Evolutionary conservation across 805 yeast genomes (phyloP).

Genomic region (Ogataea paraovalis): DNA sequence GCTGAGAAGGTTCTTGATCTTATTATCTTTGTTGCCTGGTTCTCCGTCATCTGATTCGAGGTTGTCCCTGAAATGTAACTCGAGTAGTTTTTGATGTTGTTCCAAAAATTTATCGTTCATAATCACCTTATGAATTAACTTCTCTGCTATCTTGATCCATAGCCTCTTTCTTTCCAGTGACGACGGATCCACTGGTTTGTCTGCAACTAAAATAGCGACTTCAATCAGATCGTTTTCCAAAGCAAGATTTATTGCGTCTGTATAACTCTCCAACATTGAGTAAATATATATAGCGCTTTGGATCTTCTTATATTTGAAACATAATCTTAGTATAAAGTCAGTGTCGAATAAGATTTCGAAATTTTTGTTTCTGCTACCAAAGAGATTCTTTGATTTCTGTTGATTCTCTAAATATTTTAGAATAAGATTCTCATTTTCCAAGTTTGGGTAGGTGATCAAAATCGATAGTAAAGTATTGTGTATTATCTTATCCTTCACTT

Average conservation of each 20-base stretch:
- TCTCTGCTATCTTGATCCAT: slow-evolving; percentile 65
- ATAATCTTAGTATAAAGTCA: slow-evolving; percentile 71
- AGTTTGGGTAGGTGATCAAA: slow-evolving; percentile 47
- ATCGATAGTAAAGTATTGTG: slow-evolving; percentile 71
- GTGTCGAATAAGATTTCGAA: slow-evolving; percentile 51
- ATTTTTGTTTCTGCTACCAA: slow-evolving; percentile 10
- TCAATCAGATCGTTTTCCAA: slow-evolving; percentile 55
- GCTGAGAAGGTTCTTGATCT: slow-evolving; percentile 31
- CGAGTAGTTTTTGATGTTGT: slow-evolving; percentile 17
- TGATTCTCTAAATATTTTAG: slow-evolving; percentile 44
- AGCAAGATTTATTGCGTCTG: slow-evolving; percentile 78
- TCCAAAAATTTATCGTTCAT: slow-evolving; percentile 25
- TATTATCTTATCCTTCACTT: slow-evolving; percentile 43
- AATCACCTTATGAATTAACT: slow-evolving; percentile 37
- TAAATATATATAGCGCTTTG: slow-evolving; percentile 73
- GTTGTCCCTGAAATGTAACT: slow-evolving; percentile 9
- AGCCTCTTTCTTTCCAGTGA: slow-evolving; percentile 54
- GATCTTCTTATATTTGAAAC: slow-evolving; percentile 53
- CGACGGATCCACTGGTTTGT: slow-evolving; percentile 37
- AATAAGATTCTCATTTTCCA: slow-evolving; percentile 42
- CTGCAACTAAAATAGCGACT: slow-evolving; percentile 55
- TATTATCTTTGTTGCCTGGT: slow-evolving; percentile 24
- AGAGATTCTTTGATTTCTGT: slow-evolving; percentile 14
- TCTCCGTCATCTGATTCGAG: slow-evolving; percentile 20
- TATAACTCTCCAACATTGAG: slow-evolving; percentile 62